Evolutionary conservation across 2,329 filamentous ascomycete species (phyloP), one percentile per base, ranked within the genome.

Genomic region (Xylariaceae sp.): DNA sequence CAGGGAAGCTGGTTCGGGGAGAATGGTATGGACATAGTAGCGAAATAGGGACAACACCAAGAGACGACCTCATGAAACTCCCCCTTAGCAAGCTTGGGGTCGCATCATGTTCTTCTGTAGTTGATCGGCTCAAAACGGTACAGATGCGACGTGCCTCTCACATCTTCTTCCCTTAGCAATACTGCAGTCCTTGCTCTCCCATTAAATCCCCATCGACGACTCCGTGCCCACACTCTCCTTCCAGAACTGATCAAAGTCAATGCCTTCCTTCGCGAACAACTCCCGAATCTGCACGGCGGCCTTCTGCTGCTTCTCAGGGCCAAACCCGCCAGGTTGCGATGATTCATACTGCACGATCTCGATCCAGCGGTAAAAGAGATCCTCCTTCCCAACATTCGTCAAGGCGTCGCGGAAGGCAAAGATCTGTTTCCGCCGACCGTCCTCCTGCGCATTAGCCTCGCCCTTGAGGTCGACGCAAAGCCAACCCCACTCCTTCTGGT

Each of bases 261-360:
- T 82, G 0, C 84, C 86, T 53, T 92, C 82, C 50, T 81, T 80
- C 62, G 86, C 80, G 71, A 97, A 96, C 71, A 94, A 78, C 45
- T 85, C 82, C 68, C 88, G 84, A 53, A 92, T 89, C 74, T 92
- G 87, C 64, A 84, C 77, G 60, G 90, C 90, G 1, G 89, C 87
- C 49, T 79, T 82, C 58, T 83, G 78, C 74, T 96, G 91, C 69
- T 85, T 82, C 70, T 92, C 88, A 0, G 80, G 77, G 1, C 87
- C 89, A 70, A 96, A 95, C 0, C 89, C 90, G 15, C 88, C 90
- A 0, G 91, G 89, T 66, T 83, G 82, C 42, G 86, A 88, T 48
- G 89, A 88, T 75, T 96, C 92, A 69, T 86, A 95, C 75, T 97
- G 92, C 53, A 97, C 86, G 70, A 95, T 82, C 77, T 97, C 92